Evolutionary conservation across 176 grass and related monocot genomes (phyloP), one percentile per base, ranked within the genome.

Genomic region (Bonia amplexicaulis): DNA sequence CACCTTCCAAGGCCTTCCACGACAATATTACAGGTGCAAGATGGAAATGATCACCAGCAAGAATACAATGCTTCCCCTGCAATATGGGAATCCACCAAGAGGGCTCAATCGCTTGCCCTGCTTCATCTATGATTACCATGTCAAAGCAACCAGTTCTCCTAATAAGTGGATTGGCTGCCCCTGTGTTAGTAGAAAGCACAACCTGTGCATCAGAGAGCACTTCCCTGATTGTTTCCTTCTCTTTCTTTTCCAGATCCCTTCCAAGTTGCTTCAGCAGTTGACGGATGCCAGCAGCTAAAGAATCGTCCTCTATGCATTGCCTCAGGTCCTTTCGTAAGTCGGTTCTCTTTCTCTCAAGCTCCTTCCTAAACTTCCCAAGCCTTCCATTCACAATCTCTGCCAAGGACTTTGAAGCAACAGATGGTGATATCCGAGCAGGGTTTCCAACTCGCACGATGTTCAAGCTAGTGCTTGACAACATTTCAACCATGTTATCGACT

Each of bases 11-110:
- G 55, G 96, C 96, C 83, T 93, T 93, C 71, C 88, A 90, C 27
- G 89, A 95, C 46, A 98, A 84, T 82, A 98, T 84, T 57, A 95
- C 88, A 16, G 96, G 96, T 85, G 96, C 88, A 81, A 95, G 89
- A 60, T 98, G 96, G 77, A 91, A 95, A 52, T 98, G 85, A 74
- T 95, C 96, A 44, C 91, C 91, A 22, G 93, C 93, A 71, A 95
- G 85, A 87, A 98, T 89, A 78, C 91, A 95, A 5, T 89, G 93
- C 41, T 95, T 98, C 5, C 93, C 96, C 92, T 93, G 96, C 79
- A 98, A 79, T 81, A 98, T 89, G 69, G 96, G 93, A 82, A 98
- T 98, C 96, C 93, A 98, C 77, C 93, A 93, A 22, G 91, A 91
- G 69, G 96, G 93, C 80, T 98, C 96, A 64, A 89, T 98, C 46